Evolutionary conservation across 75 land plant species (phyloP), one percentile per base, ranked within the genome.

Genomic region (Cunninghamia lanceolata): DNA sequence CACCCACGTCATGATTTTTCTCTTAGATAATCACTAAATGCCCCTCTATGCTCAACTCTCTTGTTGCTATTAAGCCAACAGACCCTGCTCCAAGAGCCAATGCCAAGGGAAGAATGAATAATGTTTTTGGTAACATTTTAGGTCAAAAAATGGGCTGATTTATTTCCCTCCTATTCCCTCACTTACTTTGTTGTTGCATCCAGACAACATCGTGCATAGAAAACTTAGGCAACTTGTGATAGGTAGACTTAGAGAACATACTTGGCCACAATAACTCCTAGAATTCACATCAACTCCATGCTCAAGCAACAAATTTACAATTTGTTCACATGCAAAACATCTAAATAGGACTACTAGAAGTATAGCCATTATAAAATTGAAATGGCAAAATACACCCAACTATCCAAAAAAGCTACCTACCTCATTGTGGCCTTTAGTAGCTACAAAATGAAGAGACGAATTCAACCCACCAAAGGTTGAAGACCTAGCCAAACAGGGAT

Each of bases 261-360:
- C 98, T 94, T 95, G 98, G 0, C 98, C 98, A 86, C 98, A 96
- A 59, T 96, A 96, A 82, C 95, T 96, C 88, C 95, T 94, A 38
- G 94, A 94, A 86, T 96, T 95, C n/a, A 94, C 97, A 86, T 96
- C 98, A 39, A 95, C 98, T 30, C 98, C 98, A 86, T 93, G 90
- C 86, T 96, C 97, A 52, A 96, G 93, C 91, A 96, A 86, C 89
- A 96, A 85, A 13, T 85, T 84, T 28, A 95, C 98, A 86, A 96
- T 95, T 96, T 96, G 83, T 36, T 35, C 43, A 73, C 32, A 47
- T 83, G n/a, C 84, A 36, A 40, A 73, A 73, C 10, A 16, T 73
- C 32, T 73, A 9, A 80, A 80, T 76, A 76, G 25, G 9, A 76
- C 43, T 35, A 76, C 19, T 21, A 40, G 40, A 39, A 19, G 28